A percentile compares a stretch with the other conserved stretches of the same genome.
phyloP scores from a whole-genome alignment of 805 yeast genomes.

The Hanseniaspora clermontiae region DNA sequence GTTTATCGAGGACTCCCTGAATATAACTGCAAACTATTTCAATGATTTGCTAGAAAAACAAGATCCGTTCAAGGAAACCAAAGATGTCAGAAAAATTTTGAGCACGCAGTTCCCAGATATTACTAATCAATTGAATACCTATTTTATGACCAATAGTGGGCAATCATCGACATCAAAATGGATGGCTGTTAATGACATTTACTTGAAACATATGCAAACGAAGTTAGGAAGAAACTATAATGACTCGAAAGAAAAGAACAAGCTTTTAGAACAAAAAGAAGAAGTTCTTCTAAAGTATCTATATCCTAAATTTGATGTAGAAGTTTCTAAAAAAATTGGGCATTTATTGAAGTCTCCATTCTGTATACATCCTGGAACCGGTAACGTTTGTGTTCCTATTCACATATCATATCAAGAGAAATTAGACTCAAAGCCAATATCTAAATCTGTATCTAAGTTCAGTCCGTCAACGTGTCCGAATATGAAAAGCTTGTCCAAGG shows the following conservation, averaged over 20 bases:
- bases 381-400: constrained; percentile 85
- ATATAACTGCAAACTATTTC: not conserved
- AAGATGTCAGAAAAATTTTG: constrained; percentile 2
- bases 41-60: constrained; percentile 64
- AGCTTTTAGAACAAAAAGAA: constrained; percentile 34
- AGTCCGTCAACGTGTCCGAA: constrained; percentile 12
- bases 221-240: constrained; percentile 12
- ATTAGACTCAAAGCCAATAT: not conserved
- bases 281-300: constrained; percentile 67
- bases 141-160: constrained; percentile 48
- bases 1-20: constrained; percentile 59
- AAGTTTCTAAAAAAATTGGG: constrained; percentile 77
- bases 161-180: constrained; percentile 55
- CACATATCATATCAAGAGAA: constrained; percentile 14
- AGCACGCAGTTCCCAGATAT: constrained; percentile 35
- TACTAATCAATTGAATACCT: constrained; percentile 45
- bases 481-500: not conserved
- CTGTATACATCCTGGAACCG: constrained; percentile 93
- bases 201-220: constrained; percentile 42
- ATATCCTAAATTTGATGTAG: constrained; percentile 87
- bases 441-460: not conserved
- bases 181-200: constrained; percentile 51
- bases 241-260: constrained; percentile 10
- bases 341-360: constrained; percentile 93
- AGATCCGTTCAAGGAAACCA: constrained; percentile 59